phyloP scores from a whole-genome alignment of 306 rosid species.

The Prunus mume region DNA sequence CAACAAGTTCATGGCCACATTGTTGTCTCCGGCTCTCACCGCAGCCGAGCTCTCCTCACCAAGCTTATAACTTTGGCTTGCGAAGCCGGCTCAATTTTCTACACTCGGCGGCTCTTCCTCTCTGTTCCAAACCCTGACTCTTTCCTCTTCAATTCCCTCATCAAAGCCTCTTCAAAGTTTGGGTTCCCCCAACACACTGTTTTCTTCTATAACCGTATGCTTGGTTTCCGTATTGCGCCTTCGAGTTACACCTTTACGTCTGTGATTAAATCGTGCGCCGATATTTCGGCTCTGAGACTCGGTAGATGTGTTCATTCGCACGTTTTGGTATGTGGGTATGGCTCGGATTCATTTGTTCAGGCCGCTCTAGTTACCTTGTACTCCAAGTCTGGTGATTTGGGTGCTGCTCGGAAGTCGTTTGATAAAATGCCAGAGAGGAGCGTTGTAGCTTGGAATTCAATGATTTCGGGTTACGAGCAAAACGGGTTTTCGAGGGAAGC shows the following conservation, averaged over 20 bases:
- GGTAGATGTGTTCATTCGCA: slow-evolving; percentile 63
- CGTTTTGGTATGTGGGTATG: slow-evolving; percentile 53
- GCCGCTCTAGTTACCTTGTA: slow-evolving; percentile 55
- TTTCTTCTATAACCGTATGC: slow-evolving; percentile 64
- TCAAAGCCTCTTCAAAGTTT: slow-evolving; percentile 57
- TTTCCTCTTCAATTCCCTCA: slow-evolving; percentile 64
- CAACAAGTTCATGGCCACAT: slow-evolving; percentile 75
- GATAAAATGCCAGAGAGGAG: slow-evolving; percentile 60
- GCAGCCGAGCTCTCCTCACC: slow-evolving; percentile 65
- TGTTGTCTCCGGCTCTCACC: slow-evolving; percentile 59
- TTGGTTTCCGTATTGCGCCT: slow-evolving; percentile 36
- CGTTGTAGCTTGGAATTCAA: slow-evolving; percentile 81
- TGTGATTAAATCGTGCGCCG: slow-evolving; percentile 84
- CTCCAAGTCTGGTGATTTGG: slow-evolving; percentile 47
- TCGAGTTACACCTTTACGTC: slow-evolving; percentile 79
- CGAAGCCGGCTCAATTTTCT: slow-evolving; percentile 67
- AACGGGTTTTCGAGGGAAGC: slow-evolving; percentile 66
- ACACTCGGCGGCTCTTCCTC: slow-evolving; percentile 55
- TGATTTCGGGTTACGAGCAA: slow-evolving; percentile 81
- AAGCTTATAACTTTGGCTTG: slow-evolving; percentile 69
- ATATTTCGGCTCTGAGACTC: slow-evolving; percentile 44
- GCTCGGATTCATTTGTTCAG: slow-evolving; percentile 64
- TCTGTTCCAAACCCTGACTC: slow-evolving; percentile 58
- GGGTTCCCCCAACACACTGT: slow-evolving; percentile 59
- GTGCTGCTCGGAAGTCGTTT: slow-evolving; percentile 51